Conservation (phyloP, 2,329 filamentous ascomycete species). For the Apiospora hydei region DNA sequence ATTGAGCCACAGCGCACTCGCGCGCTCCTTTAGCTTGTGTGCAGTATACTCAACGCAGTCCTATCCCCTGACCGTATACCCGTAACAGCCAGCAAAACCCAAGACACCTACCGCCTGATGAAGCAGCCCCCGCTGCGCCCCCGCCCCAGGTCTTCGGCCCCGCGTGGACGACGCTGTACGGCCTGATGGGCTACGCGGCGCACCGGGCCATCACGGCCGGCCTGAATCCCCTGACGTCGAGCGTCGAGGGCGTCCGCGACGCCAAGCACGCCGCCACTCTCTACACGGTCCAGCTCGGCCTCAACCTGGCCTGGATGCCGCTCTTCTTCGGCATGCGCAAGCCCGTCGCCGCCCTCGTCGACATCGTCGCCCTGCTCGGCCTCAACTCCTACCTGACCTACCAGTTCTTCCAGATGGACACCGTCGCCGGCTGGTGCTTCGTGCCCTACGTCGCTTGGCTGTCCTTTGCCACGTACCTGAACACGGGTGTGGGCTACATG, state of each 20-base stretch:
- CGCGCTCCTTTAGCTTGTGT: neutral
- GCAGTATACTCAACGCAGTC: neutral
- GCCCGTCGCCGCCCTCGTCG: constrained; percentile 76
- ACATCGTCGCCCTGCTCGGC: constrained; percentile 77
- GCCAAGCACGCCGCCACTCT: constrained; percentile 77
- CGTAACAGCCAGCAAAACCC: constrained; percentile 59
- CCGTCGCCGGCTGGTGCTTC: constrained; percentile 75
- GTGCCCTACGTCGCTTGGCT: constrained; percentile 88
- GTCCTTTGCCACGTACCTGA: constrained; percentile 86
- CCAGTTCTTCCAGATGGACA: constrained; percentile 78
- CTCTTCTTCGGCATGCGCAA: constrained; percentile 84
- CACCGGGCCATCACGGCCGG: constrained; percentile 76
- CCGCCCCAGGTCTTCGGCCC: constrained; percentile 69
- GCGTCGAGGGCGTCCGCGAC: constrained; percentile 25
- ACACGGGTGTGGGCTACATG: constrained; percentile 70
- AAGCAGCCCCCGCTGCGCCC: constrained; percentile 72
- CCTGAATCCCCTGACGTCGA: constrained; percentile 60
- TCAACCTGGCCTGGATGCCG: constrained; percentile 92
- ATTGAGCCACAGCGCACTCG: neutral
- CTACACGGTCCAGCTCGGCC: constrained; percentile 83
- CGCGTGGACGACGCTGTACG: constrained; percentile 72
- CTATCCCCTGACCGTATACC: constrained; percentile 20
- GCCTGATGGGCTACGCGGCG: constrained; percentile 86
- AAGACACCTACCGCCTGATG: constrained; percentile 68
- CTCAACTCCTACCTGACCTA: constrained; percentile 77